These are phyloP conservation scores for Phytophthora aleatoria DNA, from an alignment of 352 stramenopile species.

Conservation along the genomic window DNA sequence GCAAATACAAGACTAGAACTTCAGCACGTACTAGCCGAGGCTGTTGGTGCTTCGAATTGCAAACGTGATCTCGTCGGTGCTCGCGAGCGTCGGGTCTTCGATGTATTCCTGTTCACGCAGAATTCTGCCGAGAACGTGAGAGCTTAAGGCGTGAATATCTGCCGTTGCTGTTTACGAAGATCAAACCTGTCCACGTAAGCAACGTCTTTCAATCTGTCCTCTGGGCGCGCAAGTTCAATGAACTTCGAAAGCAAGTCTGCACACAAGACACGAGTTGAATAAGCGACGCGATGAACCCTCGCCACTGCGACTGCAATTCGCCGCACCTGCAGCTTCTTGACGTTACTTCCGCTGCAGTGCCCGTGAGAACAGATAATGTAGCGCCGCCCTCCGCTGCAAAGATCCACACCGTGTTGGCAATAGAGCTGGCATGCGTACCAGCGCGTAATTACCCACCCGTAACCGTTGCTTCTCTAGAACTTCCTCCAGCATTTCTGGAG, in stretches of 20 bases:
- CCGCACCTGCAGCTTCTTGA: constrained; percentile 42
- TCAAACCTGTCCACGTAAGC: constrained; percentile 44
- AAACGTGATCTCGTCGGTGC: constrained; percentile 34
- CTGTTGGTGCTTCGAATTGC: constrained; percentile 42
- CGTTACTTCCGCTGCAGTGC: constrained; percentile 42
- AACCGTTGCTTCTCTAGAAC: constrained; percentile 49
- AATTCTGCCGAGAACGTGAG: constrained; percentile 27
- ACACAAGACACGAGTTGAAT: background rate
- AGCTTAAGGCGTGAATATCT: background rate
- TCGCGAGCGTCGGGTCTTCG: constrained; percentile 43
- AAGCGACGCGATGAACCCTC: background rate
- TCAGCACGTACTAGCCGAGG: constrained; percentile 42
- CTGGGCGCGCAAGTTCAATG: constrained; percentile 30
- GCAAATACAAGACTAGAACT: background rate
- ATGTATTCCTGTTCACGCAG: constrained; percentile 54
- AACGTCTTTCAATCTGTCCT: constrained; percentile 38
- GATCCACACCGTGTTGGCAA: background rate
- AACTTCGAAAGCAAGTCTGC: constrained; percentile 44
- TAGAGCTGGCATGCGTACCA: background rate
- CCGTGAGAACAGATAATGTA: constrained; percentile 54
- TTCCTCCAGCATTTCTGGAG: constrained; percentile 30
- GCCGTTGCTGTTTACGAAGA: background rate
- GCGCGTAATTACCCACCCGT: constrained; percentile 29
- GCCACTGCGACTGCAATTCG: background rate
- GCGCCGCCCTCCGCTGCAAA: constrained; percentile 45